A percentile compares a stretch with the other conserved stretches of the same genome.
Evolutionary conservation across 2,329 filamentous ascomycete genomes (phyloP).

Genomic region (Cordyceps tenuipes): DNA sequence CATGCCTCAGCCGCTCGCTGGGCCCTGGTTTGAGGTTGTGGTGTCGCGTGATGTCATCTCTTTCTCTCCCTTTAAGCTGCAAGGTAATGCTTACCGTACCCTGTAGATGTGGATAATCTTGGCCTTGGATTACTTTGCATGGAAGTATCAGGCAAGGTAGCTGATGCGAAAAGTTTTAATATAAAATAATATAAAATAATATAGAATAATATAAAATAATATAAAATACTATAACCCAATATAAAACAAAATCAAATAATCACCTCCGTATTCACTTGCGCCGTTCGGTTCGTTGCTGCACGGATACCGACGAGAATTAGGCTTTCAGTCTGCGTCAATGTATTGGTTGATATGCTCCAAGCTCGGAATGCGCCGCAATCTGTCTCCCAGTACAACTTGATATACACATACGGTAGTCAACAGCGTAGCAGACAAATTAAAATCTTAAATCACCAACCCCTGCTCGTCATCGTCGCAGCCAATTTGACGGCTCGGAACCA

Average conservation of each 20-base stretch:
- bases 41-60: not conserved
- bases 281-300: not conserved
- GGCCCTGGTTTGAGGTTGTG: not conserved
- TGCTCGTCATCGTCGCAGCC: not conserved
- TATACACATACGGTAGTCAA: too few species aligned
- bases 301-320: not conserved
- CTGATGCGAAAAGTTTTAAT: too few species aligned
- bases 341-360: not conserved
- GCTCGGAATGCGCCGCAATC: not conserved
- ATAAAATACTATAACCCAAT: too few species aligned
- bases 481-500: not conserved
- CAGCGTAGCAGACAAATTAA: too few species aligned
- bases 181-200: too few species aligned
- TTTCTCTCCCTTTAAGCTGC: not conserved
- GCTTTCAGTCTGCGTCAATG: not conserved
- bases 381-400: too few species aligned
- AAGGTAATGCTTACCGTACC: not conserved
- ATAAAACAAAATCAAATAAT: too few species aligned
- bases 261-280: not conserved
- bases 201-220: too few species aligned
- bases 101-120: not conserved
- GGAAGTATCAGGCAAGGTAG: too few species aligned
- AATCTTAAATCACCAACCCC: not conserved
- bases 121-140: too few species aligned
- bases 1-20: not conserved